phyloP scores from a whole-genome alignment of 495 filamentous ascomycete genomes.

The Penicillium waksmanii region DNA sequence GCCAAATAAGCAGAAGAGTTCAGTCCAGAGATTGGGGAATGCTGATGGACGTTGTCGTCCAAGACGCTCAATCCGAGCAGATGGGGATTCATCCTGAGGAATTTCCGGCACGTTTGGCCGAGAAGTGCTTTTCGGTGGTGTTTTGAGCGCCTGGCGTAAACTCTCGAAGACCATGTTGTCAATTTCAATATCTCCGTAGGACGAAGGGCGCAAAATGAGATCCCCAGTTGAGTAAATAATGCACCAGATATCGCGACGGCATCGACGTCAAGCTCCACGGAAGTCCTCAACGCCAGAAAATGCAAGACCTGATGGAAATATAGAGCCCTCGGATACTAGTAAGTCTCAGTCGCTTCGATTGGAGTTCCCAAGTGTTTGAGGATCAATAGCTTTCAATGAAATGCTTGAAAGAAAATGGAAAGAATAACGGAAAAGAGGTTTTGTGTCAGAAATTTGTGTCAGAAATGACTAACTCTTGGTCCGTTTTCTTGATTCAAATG shows the following conservation, averaged over 20 bases:
- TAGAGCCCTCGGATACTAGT: neutral
- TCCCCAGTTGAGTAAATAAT: neutral
- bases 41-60: neutral
- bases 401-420: neutral
- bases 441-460: neutral
- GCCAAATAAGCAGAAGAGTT: conserved; percentile 1
- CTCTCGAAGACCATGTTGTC: neutral
- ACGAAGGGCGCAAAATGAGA: neutral
- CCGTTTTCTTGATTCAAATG: neutral
- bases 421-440: neutral
- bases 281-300: neutral
- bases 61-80: conserved; percentile 2
- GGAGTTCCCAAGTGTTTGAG: neutral
- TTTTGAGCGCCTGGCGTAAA: neutral
- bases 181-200: neutral
- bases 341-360: neutral
- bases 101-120: neutral
- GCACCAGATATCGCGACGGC: neutral
- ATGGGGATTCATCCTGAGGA: neutral
- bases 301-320: neutral
- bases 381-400: neutral
- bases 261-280: neutral
- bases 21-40: neutral
- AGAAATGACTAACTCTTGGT: neutral
- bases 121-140: neutral